Conservation (phyloP, 306 rosid genomes). For the Cicer yamashitae region DNA sequence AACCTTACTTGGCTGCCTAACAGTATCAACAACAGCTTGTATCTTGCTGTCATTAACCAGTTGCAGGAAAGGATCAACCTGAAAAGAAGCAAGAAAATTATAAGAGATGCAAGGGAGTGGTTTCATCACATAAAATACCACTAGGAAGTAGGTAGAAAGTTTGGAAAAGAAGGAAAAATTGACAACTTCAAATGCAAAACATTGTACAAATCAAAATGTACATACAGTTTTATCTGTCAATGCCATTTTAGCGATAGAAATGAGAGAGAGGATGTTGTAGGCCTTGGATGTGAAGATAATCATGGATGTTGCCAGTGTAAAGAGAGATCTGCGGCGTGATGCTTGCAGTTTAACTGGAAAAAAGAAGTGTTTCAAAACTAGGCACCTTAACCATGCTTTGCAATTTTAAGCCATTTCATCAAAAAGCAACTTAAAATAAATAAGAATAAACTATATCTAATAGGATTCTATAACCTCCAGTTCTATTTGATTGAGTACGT, state of each 20-base stretch:
- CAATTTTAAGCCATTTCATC: conserved; percentile 25
- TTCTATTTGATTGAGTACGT: conserved; percentile 22
- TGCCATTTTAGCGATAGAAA: conserved; percentile 61
- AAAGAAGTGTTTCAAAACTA: conserved; percentile 40
- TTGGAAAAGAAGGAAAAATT: conserved; percentile 9
- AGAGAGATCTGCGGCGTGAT: conserved; percentile 86
- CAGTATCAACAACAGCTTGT: conserved; percentile 56
- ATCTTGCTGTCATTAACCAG: conserved; percentile 73
- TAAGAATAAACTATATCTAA: conserved; percentile 12
- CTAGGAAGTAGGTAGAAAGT: conserved; percentile 2
- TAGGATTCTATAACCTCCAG: not conserved
- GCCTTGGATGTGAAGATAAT: conserved; percentile 80
- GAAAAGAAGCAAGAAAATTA: conserved; percentile 39
- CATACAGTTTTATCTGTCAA: conserved; percentile 65
- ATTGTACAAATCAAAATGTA: conserved; percentile 32
- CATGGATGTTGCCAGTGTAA: conserved; percentile 84
- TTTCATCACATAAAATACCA: conserved; percentile 30
- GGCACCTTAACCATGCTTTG: conserved; percentile 38
- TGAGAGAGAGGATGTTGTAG: conserved; percentile 70
- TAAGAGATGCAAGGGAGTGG: conserved; percentile 18
- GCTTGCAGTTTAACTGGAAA: conserved; percentile 79
- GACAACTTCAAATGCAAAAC: conserved; percentile 26
- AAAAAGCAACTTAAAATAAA: conserved; percentile 29
- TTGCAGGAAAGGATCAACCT: conserved; percentile 84
- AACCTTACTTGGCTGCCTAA: conserved; percentile 41